Base-by-base conservation (phyloP, 2,329 filamentous ascomycete genomes). In the Lasiodiplodia gonubiensis region DNA sequence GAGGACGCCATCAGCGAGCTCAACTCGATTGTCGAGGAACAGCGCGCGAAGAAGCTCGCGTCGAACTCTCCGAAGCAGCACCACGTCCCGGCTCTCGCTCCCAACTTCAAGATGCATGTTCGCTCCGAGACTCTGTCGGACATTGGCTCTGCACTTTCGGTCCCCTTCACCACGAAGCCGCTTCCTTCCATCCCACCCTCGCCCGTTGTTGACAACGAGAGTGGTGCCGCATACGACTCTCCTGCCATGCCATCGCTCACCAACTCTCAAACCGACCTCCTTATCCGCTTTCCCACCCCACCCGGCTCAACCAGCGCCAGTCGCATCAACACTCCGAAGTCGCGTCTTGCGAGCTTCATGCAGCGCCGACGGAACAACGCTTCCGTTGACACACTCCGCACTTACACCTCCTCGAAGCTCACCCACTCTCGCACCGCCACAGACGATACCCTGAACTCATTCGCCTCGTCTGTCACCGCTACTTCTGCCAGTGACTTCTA, bases 21-120 rank as follows among this genome's bases (percentile, higher is more conserved):
- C 66, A 83, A 84, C 72, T 83, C 80, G 25, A 83, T 84, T 63
- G 78, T 84, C 59, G 81, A 83, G 70, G 81, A 83, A 70, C 78
- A 78, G 18, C 78, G 77, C n/a, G 79, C 67, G 16, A 30, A 76
- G 68, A 63, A 65, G 25, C 72, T 75, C 35, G 77, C 74, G 0
- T 71, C 73, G 27, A 73, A 72, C 33, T 69, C 72, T 11, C 78
- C 77, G 0, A 77, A 77, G 23, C 75, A 75, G 12, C 75, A 78
- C 66, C 82, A 84, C 69, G 75, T 83, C 0, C 80, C 81, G n/a
- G 80, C 81, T 65, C 78, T 84, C 27, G 82, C 81, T 3, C 82
- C 82, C 5, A 72, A 75, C 0, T 80, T 82, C 76, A 75, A 77
- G 27, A 78, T 83, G 70, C 77, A 78, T n/a, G 82, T 81, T 18